Conservation (phyloP, 2,329 filamentous ascomycete genomes). For the Apiospora marii region DNA sequence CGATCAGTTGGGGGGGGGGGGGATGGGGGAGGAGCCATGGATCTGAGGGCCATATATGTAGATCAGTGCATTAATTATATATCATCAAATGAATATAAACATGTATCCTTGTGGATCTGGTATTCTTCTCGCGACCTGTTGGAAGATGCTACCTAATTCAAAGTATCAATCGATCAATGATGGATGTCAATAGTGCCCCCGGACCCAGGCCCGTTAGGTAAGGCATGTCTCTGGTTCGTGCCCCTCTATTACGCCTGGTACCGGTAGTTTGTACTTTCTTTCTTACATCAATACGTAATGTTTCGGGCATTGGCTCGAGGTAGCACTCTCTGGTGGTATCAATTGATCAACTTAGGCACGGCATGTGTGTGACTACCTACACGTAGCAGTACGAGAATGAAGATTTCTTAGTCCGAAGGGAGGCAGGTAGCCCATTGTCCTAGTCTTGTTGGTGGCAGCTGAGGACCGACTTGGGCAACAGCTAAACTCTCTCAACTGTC, state of each 20-base stretch:
- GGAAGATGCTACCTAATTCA: background rate
- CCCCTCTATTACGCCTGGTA: conserved; percentile 7
- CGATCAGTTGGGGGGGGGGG: background rate
- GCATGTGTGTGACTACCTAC: conserved; percentile 1
- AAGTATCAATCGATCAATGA: background rate
- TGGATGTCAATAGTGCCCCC: background rate
- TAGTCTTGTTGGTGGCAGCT: background rate
- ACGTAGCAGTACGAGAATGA: background rate
- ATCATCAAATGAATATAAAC: background rate
- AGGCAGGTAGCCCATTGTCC: background rate
- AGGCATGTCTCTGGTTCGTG: background rate
- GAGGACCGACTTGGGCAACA: background rate
- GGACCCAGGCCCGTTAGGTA: background rate
- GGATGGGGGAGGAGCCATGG: background rate
- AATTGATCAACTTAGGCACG: background rate
- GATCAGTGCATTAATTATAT: background rate
- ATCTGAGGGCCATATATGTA: background rate
- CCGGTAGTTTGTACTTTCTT: background rate
- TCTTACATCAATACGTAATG: conserved; percentile 1
- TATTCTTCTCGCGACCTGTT: background rate
- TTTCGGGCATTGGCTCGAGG: background rate
- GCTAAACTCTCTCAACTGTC: background rate
- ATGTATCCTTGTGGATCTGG: background rate
- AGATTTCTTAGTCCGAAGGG: conserved; percentile 12
- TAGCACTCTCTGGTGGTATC: background rate